phyloP scores from a whole-genome alignment of 805 yeast genomes.

The Scheffersomyces coipomensis region DNA sequence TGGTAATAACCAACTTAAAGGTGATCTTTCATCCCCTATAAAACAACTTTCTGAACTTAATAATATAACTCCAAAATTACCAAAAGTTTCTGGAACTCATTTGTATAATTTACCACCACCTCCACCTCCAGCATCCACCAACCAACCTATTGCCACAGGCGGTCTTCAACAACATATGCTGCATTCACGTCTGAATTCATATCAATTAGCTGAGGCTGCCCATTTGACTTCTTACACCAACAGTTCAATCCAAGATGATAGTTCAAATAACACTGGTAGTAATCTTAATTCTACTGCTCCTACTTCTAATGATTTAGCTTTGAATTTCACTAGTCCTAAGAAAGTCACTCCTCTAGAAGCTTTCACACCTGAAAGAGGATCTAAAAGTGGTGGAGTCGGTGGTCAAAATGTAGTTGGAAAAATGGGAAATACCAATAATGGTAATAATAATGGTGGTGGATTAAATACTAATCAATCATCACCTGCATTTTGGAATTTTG shows the following conservation, averaged over 20 bases:
- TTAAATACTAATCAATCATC: slow-evolving; percentile 56
- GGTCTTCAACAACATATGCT: slow-evolving; percentile 18
- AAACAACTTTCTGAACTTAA: slow-evolving; percentile 18
- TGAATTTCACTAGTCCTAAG: slow-evolving; percentile 42
- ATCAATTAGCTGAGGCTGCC: slow-evolving; percentile 4
- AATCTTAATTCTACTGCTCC: slow-evolving; percentile 20
- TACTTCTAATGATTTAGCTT: slow-evolving; percentile 29
- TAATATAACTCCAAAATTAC: slow-evolving; percentile 29
- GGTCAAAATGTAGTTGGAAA: slow-evolving; percentile 2
- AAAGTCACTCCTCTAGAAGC: slow-evolving; percentile 42
- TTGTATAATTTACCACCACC: slow-evolving; percentile 36
- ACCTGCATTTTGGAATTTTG: slow-evolving; percentile 93
- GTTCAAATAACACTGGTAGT: slow-evolving; percentile 12
- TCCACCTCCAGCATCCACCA: slow-evolving; percentile 12
- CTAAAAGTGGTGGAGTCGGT: slow-evolving; percentile 24
- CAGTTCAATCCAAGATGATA: slow-evolving; percentile 9
- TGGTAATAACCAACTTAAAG: slow-evolving; percentile 14
- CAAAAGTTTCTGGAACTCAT: slow-evolving; percentile 24
- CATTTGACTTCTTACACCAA: slow-evolving; percentile 5
- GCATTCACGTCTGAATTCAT: slow-evolving; percentile 30
- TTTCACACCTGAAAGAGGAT: slow-evolving; percentile 44
- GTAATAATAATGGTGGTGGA: slow-evolving; percentile 15
- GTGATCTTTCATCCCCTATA: slow-evolving; percentile 40
- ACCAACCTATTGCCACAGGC: slow-evolving; percentile 11
- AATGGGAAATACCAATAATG: slow-evolving; percentile 16